Evolutionary conservation across 2,329 filamentous ascomycete species (phyloP).

Genomic region (Neopestalotiopsis rosae): DNA sequence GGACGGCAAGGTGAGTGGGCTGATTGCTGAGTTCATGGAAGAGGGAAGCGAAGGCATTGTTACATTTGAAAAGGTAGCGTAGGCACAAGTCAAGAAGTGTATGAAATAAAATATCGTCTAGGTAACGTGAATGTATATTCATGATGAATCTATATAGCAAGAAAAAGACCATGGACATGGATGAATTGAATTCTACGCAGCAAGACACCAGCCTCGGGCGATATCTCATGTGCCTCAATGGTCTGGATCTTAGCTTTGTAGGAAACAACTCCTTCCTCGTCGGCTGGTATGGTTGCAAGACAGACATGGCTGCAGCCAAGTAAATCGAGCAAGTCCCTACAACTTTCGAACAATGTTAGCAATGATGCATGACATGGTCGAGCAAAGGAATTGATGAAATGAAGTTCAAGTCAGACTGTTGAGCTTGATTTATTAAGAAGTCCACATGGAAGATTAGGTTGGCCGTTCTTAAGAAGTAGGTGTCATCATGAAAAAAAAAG

Average conservation of each 20-base stretch:
- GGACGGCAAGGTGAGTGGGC: constrained; percentile 31
- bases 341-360: constrained; percentile 25
- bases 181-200: not conserved
- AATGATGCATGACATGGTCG: constrained; percentile 12
- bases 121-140: not conserved
- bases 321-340: not conserved
- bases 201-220: not conserved
- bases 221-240: not conserved
- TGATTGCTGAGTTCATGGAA: constrained; percentile 38
- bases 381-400: constrained; percentile 13
- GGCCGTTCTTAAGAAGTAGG: constrained; percentile 69
- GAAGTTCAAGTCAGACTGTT: constrained; percentile 61
- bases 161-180: not conserved
- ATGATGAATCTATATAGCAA: not conserved
- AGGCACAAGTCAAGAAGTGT: not conserved
- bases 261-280: not conserved
- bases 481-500: constrained; percentile 55
- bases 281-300: not conserved
- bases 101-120: not conserved
- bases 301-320: not conserved
- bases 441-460: constrained; percentile 69
- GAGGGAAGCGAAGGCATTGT: constrained; percentile 37
- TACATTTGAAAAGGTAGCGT: constrained; percentile 27
- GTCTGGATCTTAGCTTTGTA: not conserved
- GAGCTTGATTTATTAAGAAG: constrained; percentile 64